Conservation (phyloP, 495 filamentous ascomycete genomes). For the Podospora conica region DNA sequence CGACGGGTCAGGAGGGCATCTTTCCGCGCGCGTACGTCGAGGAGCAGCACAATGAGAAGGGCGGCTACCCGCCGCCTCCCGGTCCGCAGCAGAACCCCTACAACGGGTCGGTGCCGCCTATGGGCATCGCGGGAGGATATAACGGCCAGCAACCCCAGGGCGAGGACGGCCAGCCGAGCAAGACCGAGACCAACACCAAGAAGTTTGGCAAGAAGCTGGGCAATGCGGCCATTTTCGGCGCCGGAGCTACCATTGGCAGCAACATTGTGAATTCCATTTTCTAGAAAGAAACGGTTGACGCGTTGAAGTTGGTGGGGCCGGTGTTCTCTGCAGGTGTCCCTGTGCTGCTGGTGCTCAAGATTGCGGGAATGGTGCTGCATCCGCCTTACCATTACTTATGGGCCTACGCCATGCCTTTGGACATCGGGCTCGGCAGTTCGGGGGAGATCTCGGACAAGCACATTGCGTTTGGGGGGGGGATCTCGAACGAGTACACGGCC, state of each 20-base stretch:
- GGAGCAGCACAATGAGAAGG: neutral
- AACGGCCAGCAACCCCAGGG: conserved; percentile 16
- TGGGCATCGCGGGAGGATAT: conserved; percentile 38
- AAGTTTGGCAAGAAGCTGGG: conserved; percentile 76
- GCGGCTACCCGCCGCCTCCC: conserved; percentile 25
- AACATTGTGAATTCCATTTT: conserved; percentile 94
- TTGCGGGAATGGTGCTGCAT: neutral
- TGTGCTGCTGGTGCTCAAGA: neutral
- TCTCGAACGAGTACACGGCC: neutral
- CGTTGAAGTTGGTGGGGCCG: neutral
- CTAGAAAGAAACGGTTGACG: conserved; percentile 32
- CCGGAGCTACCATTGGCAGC: conserved; percentile 82
- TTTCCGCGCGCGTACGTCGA: neutral
- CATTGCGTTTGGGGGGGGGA: neutral
- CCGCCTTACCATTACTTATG: neutral
- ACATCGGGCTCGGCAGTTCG: too few relatives aligned
- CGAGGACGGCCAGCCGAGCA: conserved; percentile 23
- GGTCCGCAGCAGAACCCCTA: conserved; percentile 38
- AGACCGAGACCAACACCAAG: conserved; percentile 54
- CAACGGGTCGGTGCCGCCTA: conserved; percentile 46
- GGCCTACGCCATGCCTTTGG: neutral
- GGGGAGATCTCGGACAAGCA: neutral
- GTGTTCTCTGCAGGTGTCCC: neutral
- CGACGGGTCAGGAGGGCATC: conserved; percentile 6
- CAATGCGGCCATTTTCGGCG: conserved; percentile 71